Base-by-base conservation (phyloP, 2,329 filamentous ascomycete genomes). In the Cytospora paraplurivora region DNA sequence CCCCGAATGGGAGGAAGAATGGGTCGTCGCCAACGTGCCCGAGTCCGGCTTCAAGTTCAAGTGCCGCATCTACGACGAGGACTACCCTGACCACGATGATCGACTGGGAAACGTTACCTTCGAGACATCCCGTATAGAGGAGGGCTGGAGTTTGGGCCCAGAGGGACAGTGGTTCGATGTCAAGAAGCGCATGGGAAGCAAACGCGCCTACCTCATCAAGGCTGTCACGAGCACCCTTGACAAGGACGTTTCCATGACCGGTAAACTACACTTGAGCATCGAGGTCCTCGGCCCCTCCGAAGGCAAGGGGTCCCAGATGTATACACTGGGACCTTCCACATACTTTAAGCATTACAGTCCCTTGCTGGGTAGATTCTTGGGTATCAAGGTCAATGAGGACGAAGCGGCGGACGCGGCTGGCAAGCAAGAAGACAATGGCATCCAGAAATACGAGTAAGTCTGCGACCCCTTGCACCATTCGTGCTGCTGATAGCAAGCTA, bases 301-400 rank as follows among this genome's bases (percentile, higher is more conserved):
- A 72, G 87, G 75, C 73, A 91, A 78, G 72, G 87, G 77, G 81
- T 91, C 73, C 70, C 89, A 80, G 71, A 82, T 91, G 73, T 96
- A 93, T 75, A 97, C 94, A 0, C 70, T 95, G 37, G 93, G 90
- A 0, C 92, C 92, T 12, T 76, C 88, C 61, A 81, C 80, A 55
- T 97, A 88, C 85, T 88, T 90, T 67, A 91, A 91, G 69, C 94
- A 97, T 74, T 94, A 89, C 72, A 96, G 91, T 67, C 92, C 93
- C 4, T 85, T 97, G 80, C 92, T 97, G 66, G 94, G 94, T 3
- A 85, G 92, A 52, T 77, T 97, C 61, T 84, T 89, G 3, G 91
- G 92, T 4, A 87, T 86, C 13, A 91, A 89, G 72, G 85, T 89
- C 72, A 83, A 86, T 72, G 78, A 81, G 73, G 79, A 89, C 70